Evolutionary conservation across 805 yeast genomes (phyloP), one percentile per base, ranked within the genome.

Genomic region (Metschnikowia lunata): DNA sequence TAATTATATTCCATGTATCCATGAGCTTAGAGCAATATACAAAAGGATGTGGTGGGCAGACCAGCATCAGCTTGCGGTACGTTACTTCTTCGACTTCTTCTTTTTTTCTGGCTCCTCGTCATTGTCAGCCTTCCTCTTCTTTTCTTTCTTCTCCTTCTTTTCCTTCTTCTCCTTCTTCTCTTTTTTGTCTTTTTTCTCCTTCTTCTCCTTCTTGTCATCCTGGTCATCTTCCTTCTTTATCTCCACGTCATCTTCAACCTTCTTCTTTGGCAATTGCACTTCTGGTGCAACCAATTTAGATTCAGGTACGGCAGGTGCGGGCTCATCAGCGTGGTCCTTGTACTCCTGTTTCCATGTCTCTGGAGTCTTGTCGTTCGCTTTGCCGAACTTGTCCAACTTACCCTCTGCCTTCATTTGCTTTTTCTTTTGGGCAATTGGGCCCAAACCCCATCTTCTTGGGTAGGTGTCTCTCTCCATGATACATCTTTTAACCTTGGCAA

Each of bases 371-470:
- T 93, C 99, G 63, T 89, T 93, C 52, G 75, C 76, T 74, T 96
- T 84, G 52, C 99, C 99, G 62, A 72, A 93, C 72, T 91, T 88
- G 76, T 93, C 99, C 63, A 93, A 82, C 73, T 93, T 91, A 62
- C 98, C 99, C 55, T 86, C 96, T 43, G 95, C 85, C 79, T 90
- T 91, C 78, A 93, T 75, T 76, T 91, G 96, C 79, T 93, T 93
- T 86, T 93, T 93, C 84, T 89, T 89, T 71, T 87, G 88, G 49
- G 99, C 98, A 65, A 90, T 88, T 59, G 99, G 99, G 59, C 99
- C 99, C 59, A 93, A 75, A 51, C 99, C 99, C 99, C 99, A 93
- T 79, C 97, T 85, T 79, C 99, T 86, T 72, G 99, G 99, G 71
- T 93, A 93, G 41, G 96, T 81, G 69, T 93, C 99, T 76, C 99